phyloP scores from a whole-genome alignment of 2,329 filamentous ascomycete genomes.

The Diaporthe amygdali region DNA sequence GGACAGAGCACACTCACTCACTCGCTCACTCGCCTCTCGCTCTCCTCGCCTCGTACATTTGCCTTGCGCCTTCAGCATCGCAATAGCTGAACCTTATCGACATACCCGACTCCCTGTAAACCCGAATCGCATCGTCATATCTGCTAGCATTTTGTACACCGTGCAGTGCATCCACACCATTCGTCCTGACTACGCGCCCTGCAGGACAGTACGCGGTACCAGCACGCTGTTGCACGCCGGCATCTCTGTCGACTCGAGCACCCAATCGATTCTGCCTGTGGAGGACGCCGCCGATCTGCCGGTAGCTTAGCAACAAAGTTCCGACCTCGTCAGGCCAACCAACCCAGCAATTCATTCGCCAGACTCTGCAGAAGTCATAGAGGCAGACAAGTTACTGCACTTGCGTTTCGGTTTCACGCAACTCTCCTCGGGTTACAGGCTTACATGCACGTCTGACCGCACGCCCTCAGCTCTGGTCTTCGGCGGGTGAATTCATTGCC shows the following conservation, averaged over 20 bases:
- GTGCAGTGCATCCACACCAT: not conserved
- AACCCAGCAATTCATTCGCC: not conserved
- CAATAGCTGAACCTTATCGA: constrained; percentile 11
- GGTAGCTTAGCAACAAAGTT: constrained; percentile 3
- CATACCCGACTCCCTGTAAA: not conserved
- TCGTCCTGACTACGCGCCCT: constrained; percentile 1
- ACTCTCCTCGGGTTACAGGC: not conserved
- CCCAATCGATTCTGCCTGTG: not conserved
- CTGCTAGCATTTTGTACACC: not conserved
- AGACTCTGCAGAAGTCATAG: not conserved
- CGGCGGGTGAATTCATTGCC: not conserved
- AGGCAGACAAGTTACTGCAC: not conserved
- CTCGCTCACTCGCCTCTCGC: not conserved
- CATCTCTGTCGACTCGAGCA: not conserved
- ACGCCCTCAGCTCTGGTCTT: not conserved
- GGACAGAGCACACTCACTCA: not conserved
- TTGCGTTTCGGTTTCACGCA: constrained; percentile 6
- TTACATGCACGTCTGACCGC: constrained; percentile 17
- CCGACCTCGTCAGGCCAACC: not conserved
- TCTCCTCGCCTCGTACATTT: not conserved
- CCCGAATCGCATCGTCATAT: not conserved
- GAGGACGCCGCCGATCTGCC: not conserved
- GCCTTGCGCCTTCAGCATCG: not conserved
- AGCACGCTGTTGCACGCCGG: not conserved
- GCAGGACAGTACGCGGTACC: not conserved